Percentiles rank a stretch among this genome's conserved stretches.
These are phyloP conservation scores for Salvia sclarea DNA, from an alignment of 305 asterid species.

Conservation along the genomic window DNA sequence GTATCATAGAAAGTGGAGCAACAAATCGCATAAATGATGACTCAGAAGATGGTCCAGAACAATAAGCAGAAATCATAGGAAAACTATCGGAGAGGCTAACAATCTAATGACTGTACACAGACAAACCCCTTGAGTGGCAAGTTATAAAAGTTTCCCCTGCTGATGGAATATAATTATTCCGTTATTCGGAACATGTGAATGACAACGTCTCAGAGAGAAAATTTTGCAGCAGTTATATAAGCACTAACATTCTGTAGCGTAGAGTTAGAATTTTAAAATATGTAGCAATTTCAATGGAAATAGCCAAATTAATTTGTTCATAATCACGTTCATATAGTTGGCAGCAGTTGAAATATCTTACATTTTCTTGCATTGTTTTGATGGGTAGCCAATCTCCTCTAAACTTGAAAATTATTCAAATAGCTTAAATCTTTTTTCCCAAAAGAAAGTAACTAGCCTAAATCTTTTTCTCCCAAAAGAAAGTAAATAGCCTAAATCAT, in stretches of 20 bases:
- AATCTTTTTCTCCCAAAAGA: background rate
- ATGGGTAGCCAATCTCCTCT: background rate
- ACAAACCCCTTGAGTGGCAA: slow-evolving; percentile 19
- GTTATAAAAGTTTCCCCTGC: background rate
- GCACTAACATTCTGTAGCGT: slow-evolving; percentile 10
- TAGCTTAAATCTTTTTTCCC: background rate
- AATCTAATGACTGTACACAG: slow-evolving; percentile 23
- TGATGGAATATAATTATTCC: background rate
- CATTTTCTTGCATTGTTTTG: background rate
- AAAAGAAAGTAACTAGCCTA: slow-evolving; percentile 1
- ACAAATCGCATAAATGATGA: slow-evolving; percentile 16
- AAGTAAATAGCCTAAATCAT: slow-evolving; percentile 8
- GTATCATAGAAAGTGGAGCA: slow-evolving; percentile 41
- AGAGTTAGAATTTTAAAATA: background rate
- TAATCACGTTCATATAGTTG: background rate
- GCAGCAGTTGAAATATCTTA: slow-evolving; percentile 23
- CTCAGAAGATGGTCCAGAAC: slow-evolving; percentile 27
- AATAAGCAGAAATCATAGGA: slow-evolving; percentile 24
- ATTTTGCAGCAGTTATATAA: background rate
- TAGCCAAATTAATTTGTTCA: background rate
- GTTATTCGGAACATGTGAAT: slow-evolving; percentile 12
- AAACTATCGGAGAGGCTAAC: slow-evolving; percentile 9
- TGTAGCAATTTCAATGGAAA: background rate
- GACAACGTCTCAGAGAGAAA: background rate
- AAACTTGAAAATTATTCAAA: background rate